phyloP scores from a whole-genome alignment of 2,329 filamentous ascomycete genomes.

The Penicillium sp. region DNA sequence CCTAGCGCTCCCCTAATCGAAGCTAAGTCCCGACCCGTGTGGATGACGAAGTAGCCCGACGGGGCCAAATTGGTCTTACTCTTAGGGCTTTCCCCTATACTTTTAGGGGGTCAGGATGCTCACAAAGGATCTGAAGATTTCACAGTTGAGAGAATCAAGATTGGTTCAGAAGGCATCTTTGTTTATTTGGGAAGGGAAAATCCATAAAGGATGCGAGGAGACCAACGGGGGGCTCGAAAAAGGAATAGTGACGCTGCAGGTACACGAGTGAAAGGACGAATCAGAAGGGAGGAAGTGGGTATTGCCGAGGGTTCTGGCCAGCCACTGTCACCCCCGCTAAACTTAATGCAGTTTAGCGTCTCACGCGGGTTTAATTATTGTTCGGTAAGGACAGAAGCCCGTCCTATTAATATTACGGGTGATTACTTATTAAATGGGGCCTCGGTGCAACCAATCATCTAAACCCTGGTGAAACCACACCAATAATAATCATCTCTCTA shows the following conservation, averaged over 20 bases:
- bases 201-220: conserved; percentile 2
- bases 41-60: conserved; percentile 17
- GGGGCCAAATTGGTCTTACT: conserved; percentile 8
- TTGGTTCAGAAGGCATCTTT: neutral
- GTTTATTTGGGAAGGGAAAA: neutral
- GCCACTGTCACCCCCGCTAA: conserved; percentile 2
- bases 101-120: neutral
- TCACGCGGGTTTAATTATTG: conserved; percentile 24
- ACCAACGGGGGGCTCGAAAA: neutral
- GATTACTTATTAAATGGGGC: neutral
- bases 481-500: neutral
- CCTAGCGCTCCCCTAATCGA: conserved; percentile 25
- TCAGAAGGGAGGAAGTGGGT: neutral
- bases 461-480: neutral
- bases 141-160: neutral
- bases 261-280: conserved; percentile 13
- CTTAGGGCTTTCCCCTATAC: neutral
- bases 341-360: conserved; percentile 7
- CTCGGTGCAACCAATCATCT: neutral
- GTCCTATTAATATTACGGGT: neutral
- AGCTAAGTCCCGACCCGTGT: conserved; percentile 25
- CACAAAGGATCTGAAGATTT: neutral
- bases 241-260: conserved; percentile 14
- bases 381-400: neutral
- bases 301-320: conserved; percentile 15